Evolutionary conservation across 345 rosid species (phyloP).

Genomic region (Acer negundo): DNA sequence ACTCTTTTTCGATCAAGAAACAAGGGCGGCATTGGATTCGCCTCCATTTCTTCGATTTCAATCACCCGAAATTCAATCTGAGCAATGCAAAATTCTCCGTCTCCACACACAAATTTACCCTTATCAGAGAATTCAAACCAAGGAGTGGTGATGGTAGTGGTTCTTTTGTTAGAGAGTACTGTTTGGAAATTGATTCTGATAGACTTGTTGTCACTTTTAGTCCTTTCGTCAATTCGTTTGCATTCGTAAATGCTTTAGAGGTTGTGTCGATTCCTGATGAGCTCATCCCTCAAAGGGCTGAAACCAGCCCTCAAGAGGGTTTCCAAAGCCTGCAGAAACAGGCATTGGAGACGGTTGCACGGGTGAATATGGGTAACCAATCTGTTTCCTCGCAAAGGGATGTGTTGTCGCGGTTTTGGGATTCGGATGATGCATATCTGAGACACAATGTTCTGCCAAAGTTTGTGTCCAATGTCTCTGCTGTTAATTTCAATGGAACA

Average conservation of each 20-base stretch:
- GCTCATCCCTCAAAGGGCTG: slow-evolving; percentile 53
- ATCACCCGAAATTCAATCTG: slow-evolving; percentile 35
- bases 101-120: slow-evolving; percentile 61
- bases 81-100: slow-evolving; percentile 70
- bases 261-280: slow-evolving; percentile 61
- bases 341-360: slow-evolving; percentile 68
- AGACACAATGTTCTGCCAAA: slow-evolving; percentile 31
- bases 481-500: slow-evolving; percentile 49
- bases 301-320: slow-evolving; percentile 18
- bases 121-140: slow-evolving; percentile 48
- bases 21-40: slow-evolving; percentile 72
- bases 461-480: slow-evolving; percentile 35
- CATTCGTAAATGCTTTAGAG: slow-evolving; percentile 79
- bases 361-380: slow-evolving; percentile 88
- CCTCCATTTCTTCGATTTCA: slow-evolving; percentile 69
- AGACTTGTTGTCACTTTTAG: slow-evolving; percentile 47
- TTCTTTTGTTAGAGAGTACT: slow-evolving; percentile 57
- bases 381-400: slow-evolving; percentile 55
- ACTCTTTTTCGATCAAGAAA: slow-evolving; percentile 48
- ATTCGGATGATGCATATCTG: slow-evolving; percentile 52
- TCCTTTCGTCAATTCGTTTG: slow-evolving; percentile 51
- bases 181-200: slow-evolving; percentile 46
- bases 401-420: slow-evolving; percentile 77
- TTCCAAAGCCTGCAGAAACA: slow-evolving; percentile 31
- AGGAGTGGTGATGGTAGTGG: neutral